Base-by-base conservation (phyloP, 177 flowering plant genomes). In the Vitis hybrid region DNA sequence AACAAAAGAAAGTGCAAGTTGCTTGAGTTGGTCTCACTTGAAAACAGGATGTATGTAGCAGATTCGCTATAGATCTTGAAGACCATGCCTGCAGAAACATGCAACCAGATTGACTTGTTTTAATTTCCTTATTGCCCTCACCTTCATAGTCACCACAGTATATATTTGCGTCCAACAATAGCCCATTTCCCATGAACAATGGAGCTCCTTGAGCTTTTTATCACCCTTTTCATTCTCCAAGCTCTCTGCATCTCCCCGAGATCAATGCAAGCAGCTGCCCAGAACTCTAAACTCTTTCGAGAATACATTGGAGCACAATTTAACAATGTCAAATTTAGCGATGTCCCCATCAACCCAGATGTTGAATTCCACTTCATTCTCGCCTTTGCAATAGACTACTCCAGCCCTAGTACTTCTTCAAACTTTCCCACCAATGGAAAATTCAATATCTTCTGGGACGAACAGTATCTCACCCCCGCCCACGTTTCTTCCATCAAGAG, bases 381-480 rank as follows among this genome's bases (percentile, higher is more conserved):
- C 56, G 68, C 89, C 51, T 84, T 82, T 44, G 87, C 83, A 63
- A 79, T 84, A 4, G 87, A 82, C 55, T 78, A 79, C 67, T 78
- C 83, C 28, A 55, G 74, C 58, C 51, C 77, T 0, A 44, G 69
- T 1, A 65, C 84, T 12, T 73, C 89, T 1, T 71, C 75, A 8
- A 5, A 5, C 47, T 38, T 8, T 5, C 82, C 88, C 31, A 87
- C 93, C 11, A 80, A 89, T n/a, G 89, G 90, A 8, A 62, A 78
- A 9, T 87, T 87, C 80, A 78, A 73, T 66, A 57, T 84, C 56
- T 89, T 81, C 64, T 89, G 93, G 93, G 90, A 87, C 68, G 1
- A 72, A 64, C 4, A 86, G 31, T 28, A 83, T 66, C 87, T 89
- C 64, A 65, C 65, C 76, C 91, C 91, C 51, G 70, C 84, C 50